phyloP scores from a whole-genome alignment of 2,329 filamentous ascomycete species.

The Cadophora luteo-olivacea region DNA sequence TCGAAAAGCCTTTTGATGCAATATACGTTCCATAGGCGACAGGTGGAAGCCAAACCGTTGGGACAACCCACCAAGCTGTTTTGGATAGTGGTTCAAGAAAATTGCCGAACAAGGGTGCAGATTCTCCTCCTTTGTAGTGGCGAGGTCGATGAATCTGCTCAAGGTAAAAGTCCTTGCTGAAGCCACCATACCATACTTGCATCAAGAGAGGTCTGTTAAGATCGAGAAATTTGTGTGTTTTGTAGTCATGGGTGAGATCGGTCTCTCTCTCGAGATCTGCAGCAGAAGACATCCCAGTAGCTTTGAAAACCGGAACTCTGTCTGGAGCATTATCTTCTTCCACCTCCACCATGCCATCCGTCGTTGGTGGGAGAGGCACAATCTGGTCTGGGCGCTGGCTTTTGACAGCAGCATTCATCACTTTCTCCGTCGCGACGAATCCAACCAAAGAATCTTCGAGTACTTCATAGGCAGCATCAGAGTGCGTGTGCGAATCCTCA shows the following conservation, averaged over 20 bases:
- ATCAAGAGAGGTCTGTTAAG: constrained; percentile 82
- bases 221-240: constrained; percentile 92
- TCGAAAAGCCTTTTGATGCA: constrained; percentile 66
- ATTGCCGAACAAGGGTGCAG: constrained; percentile 94
- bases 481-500: constrained; percentile 81
- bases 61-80: constrained; percentile 94
- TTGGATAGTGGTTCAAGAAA: constrained; percentile 97
- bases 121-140: constrained; percentile 92
- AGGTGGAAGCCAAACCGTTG: constrained; percentile 82
- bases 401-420: constrained; percentile 47
- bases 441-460: constrained; percentile 87
- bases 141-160: constrained; percentile 94
- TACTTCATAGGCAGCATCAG: constrained; percentile 94
- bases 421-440: constrained; percentile 69
- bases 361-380: constrained; percentile 57
- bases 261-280: constrained; percentile 90
- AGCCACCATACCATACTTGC: constrained; percentile 88
- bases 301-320: constrained; percentile 54
- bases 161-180: constrained; percentile 95
- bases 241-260: constrained; percentile 77
- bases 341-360: constrained; percentile 55
- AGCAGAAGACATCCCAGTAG: constrained; percentile 86
- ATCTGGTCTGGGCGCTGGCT: constrained; percentile 49
- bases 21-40: constrained; percentile 75
- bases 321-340: constrained; percentile 46